A percentile compares a stretch with the other conserved stretches of the same genome.
Conservation (phyloP, 2,329 filamentous ascomycete genomes). For the Hymenoscyphus albidus region DNA sequence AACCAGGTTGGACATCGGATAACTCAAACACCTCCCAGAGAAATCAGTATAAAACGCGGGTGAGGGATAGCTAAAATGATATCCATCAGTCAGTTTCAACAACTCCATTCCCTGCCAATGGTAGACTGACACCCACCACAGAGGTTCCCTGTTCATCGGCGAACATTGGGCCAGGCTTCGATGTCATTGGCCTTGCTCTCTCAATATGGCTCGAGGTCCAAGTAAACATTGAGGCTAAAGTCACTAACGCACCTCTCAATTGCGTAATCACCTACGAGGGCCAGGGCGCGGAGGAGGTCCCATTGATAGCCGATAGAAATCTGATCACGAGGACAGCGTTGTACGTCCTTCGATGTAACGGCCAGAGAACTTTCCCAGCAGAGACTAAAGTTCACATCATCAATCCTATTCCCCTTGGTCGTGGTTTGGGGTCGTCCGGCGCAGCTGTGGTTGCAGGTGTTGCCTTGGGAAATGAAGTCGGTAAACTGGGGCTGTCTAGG, state of each 20-base stretch:
- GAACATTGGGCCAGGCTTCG: constrained; percentile 96
- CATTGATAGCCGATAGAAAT: constrained; percentile 79
- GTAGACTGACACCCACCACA: constrained; percentile 14
- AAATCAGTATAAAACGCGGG: not conserved
- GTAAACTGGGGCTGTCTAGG: constrained; percentile 70
- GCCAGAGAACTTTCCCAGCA: constrained; percentile 75
- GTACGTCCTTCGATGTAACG: constrained; percentile 91
- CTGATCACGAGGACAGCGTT: constrained; percentile 91
- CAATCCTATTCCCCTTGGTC: constrained; percentile 90
- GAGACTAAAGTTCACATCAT: constrained; percentile 91
- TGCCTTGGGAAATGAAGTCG: constrained; percentile 86
- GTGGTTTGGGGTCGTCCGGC: constrained; percentile 91
- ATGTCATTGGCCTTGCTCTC: constrained; percentile 92
- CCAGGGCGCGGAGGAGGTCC: constrained; percentile 67
- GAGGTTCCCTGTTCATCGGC: constrained; percentile 88
- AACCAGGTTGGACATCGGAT: not conserved
- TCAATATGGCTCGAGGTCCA: constrained; percentile 90
- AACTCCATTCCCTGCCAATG: not conserved
- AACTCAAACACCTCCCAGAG: too few species aligned
- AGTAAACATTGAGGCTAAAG: constrained; percentile 64
- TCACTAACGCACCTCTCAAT: constrained; percentile 65
- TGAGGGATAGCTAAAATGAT: constrained; percentile 19
- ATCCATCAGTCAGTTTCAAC: constrained; percentile 24
- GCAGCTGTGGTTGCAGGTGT: constrained; percentile 94
- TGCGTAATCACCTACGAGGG: constrained; percentile 88